These are phyloP conservation scores for Hypomontagnella monticulosa DNA, from an alignment of 495 filamentous ascomycete genomes.

Conservation along the genomic window DNA sequence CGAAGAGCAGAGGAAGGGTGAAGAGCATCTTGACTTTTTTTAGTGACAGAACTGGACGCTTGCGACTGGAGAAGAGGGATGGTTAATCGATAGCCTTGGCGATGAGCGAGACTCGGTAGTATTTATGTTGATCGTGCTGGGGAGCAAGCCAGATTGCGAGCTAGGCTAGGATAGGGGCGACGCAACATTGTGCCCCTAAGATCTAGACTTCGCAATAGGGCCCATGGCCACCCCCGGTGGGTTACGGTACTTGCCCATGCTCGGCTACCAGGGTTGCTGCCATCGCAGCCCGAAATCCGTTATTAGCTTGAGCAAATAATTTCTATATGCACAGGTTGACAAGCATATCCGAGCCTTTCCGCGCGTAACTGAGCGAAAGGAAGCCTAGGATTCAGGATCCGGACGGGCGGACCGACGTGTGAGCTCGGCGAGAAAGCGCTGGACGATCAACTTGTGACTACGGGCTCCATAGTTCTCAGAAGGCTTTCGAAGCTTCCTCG, in stretches of 20 bases:
- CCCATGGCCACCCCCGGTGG: conserved; percentile 26
- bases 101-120: conserved; percentile 29
- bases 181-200: conserved; percentile 21
- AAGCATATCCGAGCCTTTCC: conserved; percentile 1
- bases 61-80: conserved; percentile 13
- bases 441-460: background rate
- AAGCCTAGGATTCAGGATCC: background rate
- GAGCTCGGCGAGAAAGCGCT: conserved; percentile 15
- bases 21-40: conserved; percentile 44
- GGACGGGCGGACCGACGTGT: conserved; percentile 28
- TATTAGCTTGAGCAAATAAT: conserved; percentile 33
- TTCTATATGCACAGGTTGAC: background rate
- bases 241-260: conserved; percentile 21
- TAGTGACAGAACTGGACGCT: background rate
- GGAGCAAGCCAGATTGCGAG: conserved; percentile 11
- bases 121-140: conserved; percentile 40
- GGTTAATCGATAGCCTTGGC: conserved; percentile 26
- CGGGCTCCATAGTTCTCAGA: conserved; percentile 1
- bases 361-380: background rate
- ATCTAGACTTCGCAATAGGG: conserved; percentile 6
- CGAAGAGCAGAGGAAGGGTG: conserved; percentile 41
- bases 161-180: conserved; percentile 25
- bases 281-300: conserved; percentile 11
- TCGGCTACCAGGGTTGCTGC: conserved; percentile 5
- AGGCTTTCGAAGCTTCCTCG: conserved; percentile 19